Evolutionary conservation across 2,329 filamentous ascomycete genomes (phyloP).

Genomic region (Elsinoe ampelina): DNA sequence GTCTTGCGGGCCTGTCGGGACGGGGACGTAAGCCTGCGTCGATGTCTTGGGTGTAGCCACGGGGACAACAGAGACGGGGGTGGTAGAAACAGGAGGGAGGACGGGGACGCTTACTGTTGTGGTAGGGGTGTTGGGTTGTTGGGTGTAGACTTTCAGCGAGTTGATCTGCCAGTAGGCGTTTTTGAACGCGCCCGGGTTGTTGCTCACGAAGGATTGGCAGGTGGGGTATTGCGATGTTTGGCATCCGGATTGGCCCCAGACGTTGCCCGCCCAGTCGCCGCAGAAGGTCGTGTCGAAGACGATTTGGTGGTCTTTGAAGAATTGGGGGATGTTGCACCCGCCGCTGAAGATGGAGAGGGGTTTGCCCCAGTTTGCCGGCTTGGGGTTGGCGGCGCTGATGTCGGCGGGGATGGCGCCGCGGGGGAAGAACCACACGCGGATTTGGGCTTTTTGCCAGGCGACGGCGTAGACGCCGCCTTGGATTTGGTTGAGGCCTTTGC

Average conservation of each 20-base stretch:
- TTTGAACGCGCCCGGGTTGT: constrained; percentile 28
- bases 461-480: constrained; percentile 40
- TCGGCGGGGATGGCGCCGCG: constrained; percentile 27
- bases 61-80: not conserved
- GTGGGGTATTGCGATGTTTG: constrained; percentile 26
- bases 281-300: constrained; percentile 31
- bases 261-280: constrained; percentile 31
- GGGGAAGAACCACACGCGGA: constrained; percentile 31
- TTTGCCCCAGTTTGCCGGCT: constrained; percentile 54
- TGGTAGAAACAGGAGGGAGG: not conserved
- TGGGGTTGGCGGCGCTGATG: constrained; percentile 41
- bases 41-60: not conserved
- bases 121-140: not conserved
- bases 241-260: constrained; percentile 35
- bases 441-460: constrained; percentile 23
- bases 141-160: constrained; percentile 31
- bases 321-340: constrained; percentile 54
- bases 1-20: not conserved
- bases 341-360: constrained; percentile 55
- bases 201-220: constrained; percentile 27
- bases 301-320: constrained; percentile 55
- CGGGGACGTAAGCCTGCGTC: not conserved
- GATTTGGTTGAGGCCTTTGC: constrained; percentile 27
- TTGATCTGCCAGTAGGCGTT: constrained; percentile 36
- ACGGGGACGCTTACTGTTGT: not conserved